These are phyloP conservation scores for Cystobasidium onofrii DNA, from an alignment of 768 basidiomycete species.

Conservation along the genomic window DNA sequence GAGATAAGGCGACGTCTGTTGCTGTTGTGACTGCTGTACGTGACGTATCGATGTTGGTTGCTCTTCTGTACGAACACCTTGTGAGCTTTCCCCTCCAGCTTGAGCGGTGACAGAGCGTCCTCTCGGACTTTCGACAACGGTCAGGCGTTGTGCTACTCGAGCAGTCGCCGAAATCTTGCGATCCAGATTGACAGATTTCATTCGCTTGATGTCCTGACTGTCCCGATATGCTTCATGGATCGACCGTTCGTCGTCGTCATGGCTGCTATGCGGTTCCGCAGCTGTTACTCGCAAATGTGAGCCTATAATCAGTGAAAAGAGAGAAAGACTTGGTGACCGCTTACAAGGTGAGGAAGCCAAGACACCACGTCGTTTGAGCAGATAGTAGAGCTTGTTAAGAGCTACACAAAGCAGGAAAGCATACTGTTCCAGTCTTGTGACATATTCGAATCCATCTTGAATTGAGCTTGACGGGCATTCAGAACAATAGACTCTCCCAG, in stretches of 20 bases:
- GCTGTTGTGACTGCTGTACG: conserved; percentile 5
- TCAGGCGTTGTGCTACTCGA: conserved; percentile 82
- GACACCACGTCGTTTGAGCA: conserved; percentile 78
- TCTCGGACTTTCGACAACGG: conserved; percentile 86
- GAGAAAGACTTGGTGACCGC: background rate
- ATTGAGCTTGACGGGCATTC: conserved; percentile 48
- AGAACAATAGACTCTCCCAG: conserved; percentile 57
- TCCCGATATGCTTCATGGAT: conserved; percentile 70
- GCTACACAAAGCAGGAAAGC: conserved; percentile 95
- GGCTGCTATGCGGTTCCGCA: conserved; percentile 42
- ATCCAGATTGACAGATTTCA: conserved; percentile 89
- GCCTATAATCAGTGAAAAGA: background rate
- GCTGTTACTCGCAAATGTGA: conserved; percentile 19
- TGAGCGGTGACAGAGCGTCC: conserved; percentile 56
- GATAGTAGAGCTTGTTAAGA: conserved; percentile 74
- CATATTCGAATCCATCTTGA: conserved; percentile 70
- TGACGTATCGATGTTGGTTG: background rate
- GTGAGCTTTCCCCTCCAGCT: conserved; percentile 16
- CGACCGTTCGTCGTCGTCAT: conserved; percentile 44
- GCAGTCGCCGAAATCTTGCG: conserved; percentile 84
- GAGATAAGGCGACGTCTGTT: background rate
- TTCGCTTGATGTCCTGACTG: conserved; percentile 80
- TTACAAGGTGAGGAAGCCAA: conserved; percentile 71
- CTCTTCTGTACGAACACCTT: background rate
- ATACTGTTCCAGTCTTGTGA: conserved; percentile 92